Percentiles rank a stretch among this genome's conserved stretches.
Evolutionary conservation across 2,329 filamentous ascomycete species (phyloP).

Genomic region (Fusarium sp.): DNA sequence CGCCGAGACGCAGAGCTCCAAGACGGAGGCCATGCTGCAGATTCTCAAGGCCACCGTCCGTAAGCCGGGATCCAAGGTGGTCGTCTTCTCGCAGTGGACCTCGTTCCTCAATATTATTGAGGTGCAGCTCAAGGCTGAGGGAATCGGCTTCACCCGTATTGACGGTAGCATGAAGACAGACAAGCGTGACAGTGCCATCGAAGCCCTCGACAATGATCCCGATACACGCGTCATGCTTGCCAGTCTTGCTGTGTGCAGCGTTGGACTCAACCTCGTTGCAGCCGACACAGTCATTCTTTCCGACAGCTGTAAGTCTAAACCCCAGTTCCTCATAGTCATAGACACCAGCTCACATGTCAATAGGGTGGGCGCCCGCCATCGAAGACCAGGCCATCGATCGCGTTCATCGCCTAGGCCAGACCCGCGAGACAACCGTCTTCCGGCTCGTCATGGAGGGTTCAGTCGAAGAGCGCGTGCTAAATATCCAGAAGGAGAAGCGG

Average conservation of each 20-base stretch:
- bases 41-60: slow-evolving; percentile 78
- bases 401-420: slow-evolving; percentile 88
- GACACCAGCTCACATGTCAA: slow-evolving; percentile 15
- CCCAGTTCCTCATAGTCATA: background rate
- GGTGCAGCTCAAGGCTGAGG: slow-evolving; percentile 70
- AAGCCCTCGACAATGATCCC: slow-evolving; percentile 73
- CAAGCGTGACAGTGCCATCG: slow-evolving; percentile 78
- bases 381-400: slow-evolving; percentile 93
- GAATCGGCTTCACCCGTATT: slow-evolving; percentile 76
- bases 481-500: slow-evolving; percentile 83
- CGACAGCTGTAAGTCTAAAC: slow-evolving; percentile 72
- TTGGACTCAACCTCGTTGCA: slow-evolving; percentile 86
- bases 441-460: slow-evolving; percentile 83
- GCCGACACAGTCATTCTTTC: slow-evolving; percentile 87
- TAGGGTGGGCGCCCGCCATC: slow-evolving; percentile 90
- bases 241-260: slow-evolving; percentile 83
- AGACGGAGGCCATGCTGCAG: slow-evolving; percentile 82
- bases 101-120: slow-evolving; percentile 80
- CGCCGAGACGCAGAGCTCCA: slow-evolving; percentile 77
- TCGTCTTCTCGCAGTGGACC: slow-evolving; percentile 84
- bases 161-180: slow-evolving; percentile 82
- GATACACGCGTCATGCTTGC: slow-evolving; percentile 82
- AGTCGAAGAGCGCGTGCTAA: slow-evolving; percentile 84
- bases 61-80: slow-evolving; percentile 73
- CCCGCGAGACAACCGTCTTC: slow-evolving; percentile 81